These are phyloP conservation scores for Ambrosiella cleistominuta DNA, from an alignment of 2,329 filamentous ascomycete genomes.

Conservation along the genomic window DNA sequence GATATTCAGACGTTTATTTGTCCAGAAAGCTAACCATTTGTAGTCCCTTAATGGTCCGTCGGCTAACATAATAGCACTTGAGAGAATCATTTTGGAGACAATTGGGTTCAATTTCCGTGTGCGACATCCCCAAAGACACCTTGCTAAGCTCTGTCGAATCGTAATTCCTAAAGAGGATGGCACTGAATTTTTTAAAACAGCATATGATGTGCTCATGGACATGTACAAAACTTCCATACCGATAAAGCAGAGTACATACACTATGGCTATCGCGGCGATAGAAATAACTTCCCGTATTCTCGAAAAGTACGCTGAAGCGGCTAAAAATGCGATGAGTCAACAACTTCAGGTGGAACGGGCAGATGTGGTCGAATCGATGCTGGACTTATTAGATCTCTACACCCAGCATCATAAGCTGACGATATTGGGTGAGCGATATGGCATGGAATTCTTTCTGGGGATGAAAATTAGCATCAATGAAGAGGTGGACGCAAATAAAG, in stretches of 20 bases:
- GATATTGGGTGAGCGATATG: conserved; percentile 52
- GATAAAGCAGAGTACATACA: conserved; percentile 74
- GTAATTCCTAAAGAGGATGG: conserved; percentile 32
- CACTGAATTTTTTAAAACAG: conserved; percentile 43
- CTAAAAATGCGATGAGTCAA: conserved; percentile 31
- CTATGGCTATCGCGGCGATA: conserved; percentile 65
- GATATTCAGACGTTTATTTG: neutral
- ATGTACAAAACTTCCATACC: conserved; percentile 86
- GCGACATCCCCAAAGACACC: conserved; percentile 67
- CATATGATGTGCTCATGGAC: conserved; percentile 73
- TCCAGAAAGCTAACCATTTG: neutral
- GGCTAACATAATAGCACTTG: conserved; percentile 71
- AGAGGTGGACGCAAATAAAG: conserved; percentile 47
- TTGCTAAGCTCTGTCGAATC: conserved; percentile 59
- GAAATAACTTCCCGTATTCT: conserved; percentile 62
- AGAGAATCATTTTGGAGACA: conserved; percentile 82
- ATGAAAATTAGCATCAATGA: conserved; percentile 77
- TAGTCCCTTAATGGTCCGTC: conserved; percentile 66
- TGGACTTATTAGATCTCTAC: conserved; percentile 84
- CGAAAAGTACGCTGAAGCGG: conserved; percentile 32
- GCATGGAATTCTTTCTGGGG: conserved; percentile 63
- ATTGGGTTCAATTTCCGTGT: conserved; percentile 88
- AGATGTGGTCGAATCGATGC: conserved; percentile 55
- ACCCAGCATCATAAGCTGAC: conserved; percentile 65
- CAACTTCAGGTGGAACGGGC: conserved; percentile 30